phyloP scores from a whole-genome alignment of 2,329 filamentous ascomycete species.

The Arthroderma sp. region DNA sequence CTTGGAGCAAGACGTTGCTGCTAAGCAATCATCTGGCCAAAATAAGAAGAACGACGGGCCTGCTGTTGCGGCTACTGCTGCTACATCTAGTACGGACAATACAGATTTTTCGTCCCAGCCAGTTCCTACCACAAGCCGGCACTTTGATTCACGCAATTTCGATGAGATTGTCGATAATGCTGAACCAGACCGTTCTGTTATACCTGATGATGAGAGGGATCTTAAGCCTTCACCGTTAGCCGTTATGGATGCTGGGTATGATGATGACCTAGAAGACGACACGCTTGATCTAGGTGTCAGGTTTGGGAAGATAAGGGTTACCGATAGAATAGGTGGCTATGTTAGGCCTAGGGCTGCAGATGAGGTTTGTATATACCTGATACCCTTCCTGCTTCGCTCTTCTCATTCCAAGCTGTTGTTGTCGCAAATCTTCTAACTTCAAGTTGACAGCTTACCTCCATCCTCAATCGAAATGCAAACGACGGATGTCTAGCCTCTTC shows the following conservation, averaged over 20 bases:
- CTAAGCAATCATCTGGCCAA: slow-evolving; percentile 18
- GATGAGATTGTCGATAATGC: slow-evolving; percentile 34
- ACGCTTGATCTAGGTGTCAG: slow-evolving; percentile 59
- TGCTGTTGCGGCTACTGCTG: not conserved
- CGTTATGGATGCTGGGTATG: slow-evolving; percentile 54
- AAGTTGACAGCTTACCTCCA: not conserved
- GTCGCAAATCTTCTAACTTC: not conserved
- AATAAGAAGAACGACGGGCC: slow-evolving; percentile 1
- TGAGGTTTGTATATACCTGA: slow-evolving; percentile 39
- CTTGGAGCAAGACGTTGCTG: slow-evolving; percentile 54
- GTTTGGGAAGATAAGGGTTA: slow-evolving; percentile 59
- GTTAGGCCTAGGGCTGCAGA: slow-evolving; percentile 57
- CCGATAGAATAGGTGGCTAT: slow-evolving; percentile 60
- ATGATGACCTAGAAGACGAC: slow-evolving; percentile 50
- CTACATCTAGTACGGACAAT: not conserved
- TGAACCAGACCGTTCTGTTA: slow-evolving; percentile 35
- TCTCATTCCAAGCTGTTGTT: not conserved
- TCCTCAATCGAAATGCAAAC: not conserved
- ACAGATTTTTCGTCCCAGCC: not conserved
- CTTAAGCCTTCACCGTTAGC: slow-evolving; percentile 51
- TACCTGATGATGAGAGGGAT: slow-evolving; percentile 41
- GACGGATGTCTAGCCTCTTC: not conserved
- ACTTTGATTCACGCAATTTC: slow-evolving; percentile 19
- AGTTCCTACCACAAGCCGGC: too few relatives aligned
- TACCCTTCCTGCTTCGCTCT: not conserved